A percentile compares a stretch with the other conserved stretches of the same genome.
phyloP scores from a whole-genome alignment of 176 grass and related monocot genomes.

The Tillandsia leiboldiana region DNA sequence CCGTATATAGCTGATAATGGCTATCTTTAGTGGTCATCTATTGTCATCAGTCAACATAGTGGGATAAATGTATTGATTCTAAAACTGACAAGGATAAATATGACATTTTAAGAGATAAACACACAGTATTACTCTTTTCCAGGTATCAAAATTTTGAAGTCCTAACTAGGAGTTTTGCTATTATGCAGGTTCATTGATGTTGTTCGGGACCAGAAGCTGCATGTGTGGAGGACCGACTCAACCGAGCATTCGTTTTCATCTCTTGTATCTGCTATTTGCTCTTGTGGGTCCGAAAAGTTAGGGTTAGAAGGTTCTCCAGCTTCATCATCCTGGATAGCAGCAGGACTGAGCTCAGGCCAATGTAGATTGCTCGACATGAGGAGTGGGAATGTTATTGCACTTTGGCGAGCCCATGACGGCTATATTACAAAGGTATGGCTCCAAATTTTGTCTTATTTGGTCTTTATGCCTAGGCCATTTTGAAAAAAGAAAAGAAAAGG shows the following conservation, averaged over 20 bases:
- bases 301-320: constrained; percentile 24
- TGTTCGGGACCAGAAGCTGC: constrained; percentile 63
- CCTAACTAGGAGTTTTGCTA: constrained; percentile 17
- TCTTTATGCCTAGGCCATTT: constrained; percentile 1
- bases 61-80: too few species aligned
- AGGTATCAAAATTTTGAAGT: not conserved
- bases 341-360: constrained; percentile 84
- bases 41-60: too few species aligned
- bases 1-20: too few species aligned
- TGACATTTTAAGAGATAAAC: too few species aligned
- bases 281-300: constrained; percentile 61
- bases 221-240: constrained; percentile 73
- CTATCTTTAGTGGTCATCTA: too few species aligned
- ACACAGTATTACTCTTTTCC: too few species aligned
- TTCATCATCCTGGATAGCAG: constrained; percentile 59
- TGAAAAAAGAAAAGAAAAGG: too few species aligned
- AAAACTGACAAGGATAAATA: too few species aligned
- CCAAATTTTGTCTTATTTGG: constrained; percentile 14
- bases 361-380: constrained; percentile 76
- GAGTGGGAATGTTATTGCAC: constrained; percentile 63
- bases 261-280: constrained; percentile 86
- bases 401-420: constrained; percentile 86
- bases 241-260: constrained; percentile 82
- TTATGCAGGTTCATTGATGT: constrained; percentile 87
- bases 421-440: constrained; percentile 80